Percentiles rank a stretch among this genome's conserved stretches.
phyloP scores from a whole-genome alignment of 345 rosid species.

The Pseudoturritis turrita region DNA sequence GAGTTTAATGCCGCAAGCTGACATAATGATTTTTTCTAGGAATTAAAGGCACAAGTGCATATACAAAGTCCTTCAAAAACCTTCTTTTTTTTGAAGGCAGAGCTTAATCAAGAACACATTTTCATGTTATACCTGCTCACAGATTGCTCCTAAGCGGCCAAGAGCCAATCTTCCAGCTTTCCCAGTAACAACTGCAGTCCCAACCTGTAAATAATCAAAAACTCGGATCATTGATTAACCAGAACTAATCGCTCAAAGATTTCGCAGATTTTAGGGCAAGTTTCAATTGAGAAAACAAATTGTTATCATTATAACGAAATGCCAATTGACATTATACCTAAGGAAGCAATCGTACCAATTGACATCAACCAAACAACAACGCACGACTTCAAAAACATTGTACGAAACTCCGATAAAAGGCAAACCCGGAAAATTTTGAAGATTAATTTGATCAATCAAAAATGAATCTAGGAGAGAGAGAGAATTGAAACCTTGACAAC shows the following conservation, averaged over 20 bases:
- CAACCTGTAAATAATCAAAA: conserved; percentile 54
- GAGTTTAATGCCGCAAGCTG: conserved; percentile 81
- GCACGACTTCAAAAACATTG: background rate
- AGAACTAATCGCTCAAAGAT: too few relatives aligned
- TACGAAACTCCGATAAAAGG: background rate
- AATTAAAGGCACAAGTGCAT: background rate
- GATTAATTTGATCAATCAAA: background rate
- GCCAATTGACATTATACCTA: background rate
- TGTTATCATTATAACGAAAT: too few relatives aligned
- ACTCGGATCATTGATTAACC: background rate
- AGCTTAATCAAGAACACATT: background rate
- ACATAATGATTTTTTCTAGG: background rate
- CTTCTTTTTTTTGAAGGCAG: background rate
- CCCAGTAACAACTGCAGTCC: conserved; percentile 97
- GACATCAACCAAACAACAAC: background rate
- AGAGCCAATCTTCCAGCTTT: conserved; percentile 86
- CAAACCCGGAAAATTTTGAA: background rate
- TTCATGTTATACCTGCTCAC: conserved; percentile 65
- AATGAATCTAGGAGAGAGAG: background rate
- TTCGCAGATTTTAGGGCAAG: background rate
- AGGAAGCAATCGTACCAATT: background rate
- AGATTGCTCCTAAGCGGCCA: conserved; percentile 90
- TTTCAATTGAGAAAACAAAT: background rate
- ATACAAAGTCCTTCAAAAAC: background rate
- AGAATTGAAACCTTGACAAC: conserved; percentile 59